Percentiles rank a stretch among this genome's conserved stretches.
Evolutionary conservation across 805 yeast genomes (phyloP).

Genomic region (Candida yuanshanica): DNA sequence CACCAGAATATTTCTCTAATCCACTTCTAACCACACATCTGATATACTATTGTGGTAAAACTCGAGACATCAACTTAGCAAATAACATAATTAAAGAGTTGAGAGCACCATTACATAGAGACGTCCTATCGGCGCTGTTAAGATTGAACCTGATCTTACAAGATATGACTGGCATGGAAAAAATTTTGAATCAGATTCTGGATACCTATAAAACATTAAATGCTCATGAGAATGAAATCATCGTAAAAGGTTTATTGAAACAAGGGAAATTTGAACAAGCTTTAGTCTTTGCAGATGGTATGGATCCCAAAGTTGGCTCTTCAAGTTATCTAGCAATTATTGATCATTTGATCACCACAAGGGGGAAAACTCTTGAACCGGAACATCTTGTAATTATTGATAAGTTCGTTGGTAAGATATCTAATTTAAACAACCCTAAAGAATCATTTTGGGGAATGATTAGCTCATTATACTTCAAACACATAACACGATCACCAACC

Average conservation of each 20-base stretch:
- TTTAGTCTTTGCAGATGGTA: conserved; percentile 3
- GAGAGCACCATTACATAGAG: conserved; percentile 13
- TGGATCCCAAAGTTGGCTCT: background rate
- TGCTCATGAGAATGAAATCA: conserved; percentile 14
- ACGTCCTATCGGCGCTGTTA: conserved; percentile 12
- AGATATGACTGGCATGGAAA: conserved; percentile 17
- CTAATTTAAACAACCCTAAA: background rate
- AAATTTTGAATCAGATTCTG: conserved; percentile 15
- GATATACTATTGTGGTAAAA: conserved; percentile 8
- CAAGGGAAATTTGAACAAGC: conserved; percentile 8
- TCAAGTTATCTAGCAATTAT: conserved; percentile 11
- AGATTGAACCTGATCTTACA: conserved; percentile 14
- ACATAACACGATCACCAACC: conserved; percentile 9
- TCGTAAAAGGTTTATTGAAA: conserved; percentile 14
- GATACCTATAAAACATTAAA: conserved; percentile 10
- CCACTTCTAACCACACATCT: conserved; percentile 10
- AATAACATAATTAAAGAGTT: conserved; percentile 11
- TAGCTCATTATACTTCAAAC: conserved; percentile 15
- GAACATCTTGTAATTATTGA: conserved; percentile 13
- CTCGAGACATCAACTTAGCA: conserved; percentile 8
- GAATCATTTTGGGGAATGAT: conserved; percentile 19
- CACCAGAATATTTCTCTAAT: conserved; percentile 8
- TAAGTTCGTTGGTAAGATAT: conserved; percentile 11
- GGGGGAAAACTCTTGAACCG: conserved; percentile 8
- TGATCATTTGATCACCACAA: conserved; percentile 7